A percentile compares a stretch with the other conserved stretches of the same genome.
Evolutionary conservation across 257 asterid genomes (phyloP).

Genomic region (Fraxinus excelsior): DNA sequence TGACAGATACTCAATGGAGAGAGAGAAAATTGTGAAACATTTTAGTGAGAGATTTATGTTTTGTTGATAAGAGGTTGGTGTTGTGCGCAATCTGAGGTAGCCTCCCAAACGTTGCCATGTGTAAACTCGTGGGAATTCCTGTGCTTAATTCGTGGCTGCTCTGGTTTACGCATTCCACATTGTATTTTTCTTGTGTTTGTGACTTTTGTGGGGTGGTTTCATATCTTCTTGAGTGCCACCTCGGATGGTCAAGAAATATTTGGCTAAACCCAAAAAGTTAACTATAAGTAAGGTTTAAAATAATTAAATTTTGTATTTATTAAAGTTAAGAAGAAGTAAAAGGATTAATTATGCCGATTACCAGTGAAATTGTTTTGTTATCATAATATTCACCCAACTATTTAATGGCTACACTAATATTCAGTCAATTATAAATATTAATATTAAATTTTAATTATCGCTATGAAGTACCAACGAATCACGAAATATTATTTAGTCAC

Average conservation of each 20-base stretch:
- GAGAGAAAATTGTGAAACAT: neutral
- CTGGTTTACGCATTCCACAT: conserved; percentile 34
- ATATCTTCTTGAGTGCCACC: conserved; percentile 33
- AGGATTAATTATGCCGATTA: no score
- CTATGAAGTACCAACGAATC: no score
- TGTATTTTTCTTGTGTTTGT: neutral
- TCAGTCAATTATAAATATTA: no score
- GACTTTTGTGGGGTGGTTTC: neutral
- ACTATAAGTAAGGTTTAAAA: no score
- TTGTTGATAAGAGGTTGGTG: conserved; percentile 63
- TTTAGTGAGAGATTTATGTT: conserved; percentile 23
- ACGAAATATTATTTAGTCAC: no score
- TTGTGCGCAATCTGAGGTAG: conserved; percentile 60
- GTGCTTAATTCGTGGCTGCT: conserved; percentile 47
- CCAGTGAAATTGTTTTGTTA: no score
- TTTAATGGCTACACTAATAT: no score
- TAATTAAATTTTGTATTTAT: no score
- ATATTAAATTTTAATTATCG: no score
- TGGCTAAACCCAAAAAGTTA: neutral
- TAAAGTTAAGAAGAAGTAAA: no score
- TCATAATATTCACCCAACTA: no score
- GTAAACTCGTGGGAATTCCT: conserved; percentile 33
- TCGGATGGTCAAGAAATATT: conserved; percentile 34
- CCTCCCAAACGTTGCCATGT: conserved; percentile 67
- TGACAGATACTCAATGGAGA: conserved; percentile 17